phyloP scores from a whole-genome alignment of 805 yeast species.

The Saturnispora mendoncae region DNA sequence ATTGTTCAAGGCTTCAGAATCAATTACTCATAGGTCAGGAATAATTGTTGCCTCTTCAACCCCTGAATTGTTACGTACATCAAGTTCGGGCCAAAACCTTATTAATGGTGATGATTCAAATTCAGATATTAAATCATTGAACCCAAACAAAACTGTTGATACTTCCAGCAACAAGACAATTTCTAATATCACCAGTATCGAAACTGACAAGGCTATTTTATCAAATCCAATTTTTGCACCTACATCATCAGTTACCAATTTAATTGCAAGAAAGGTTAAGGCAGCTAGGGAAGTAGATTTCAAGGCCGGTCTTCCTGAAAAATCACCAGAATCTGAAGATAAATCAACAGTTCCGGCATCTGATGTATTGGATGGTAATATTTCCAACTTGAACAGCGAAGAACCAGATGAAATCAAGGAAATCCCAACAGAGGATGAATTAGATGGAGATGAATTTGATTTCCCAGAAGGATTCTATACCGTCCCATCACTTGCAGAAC shows the following conservation, averaged over 20 bases:
- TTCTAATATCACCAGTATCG: conserved; percentile 20
- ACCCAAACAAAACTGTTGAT: conserved; percentile 7
- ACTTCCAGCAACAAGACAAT: conserved; percentile 15
- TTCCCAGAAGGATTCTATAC: conserved; percentile 74
- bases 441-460: not conserved
- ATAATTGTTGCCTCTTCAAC: conserved; percentile 20
- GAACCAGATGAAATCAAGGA: conserved; percentile 5
- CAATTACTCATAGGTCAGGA: conserved; percentile 18
- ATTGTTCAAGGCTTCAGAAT: conserved; percentile 31
- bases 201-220: conserved; percentile 60
- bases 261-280: conserved; percentile 41
- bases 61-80: conserved; percentile 9
- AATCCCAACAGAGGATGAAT: conserved; percentile 2
- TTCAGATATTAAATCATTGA: conserved; percentile 2
- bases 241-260: conserved; percentile 41
- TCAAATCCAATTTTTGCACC: conserved; percentile 68
- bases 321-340: not conserved
- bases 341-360: not conserved
- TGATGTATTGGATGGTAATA: not conserved
- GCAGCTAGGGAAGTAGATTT: conserved; percentile 29
- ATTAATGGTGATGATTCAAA: conserved; percentile 4
- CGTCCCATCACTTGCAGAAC: conserved; percentile 61
- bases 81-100: not conserved
- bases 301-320: conserved; percentile 14
- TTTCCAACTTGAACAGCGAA: conserved; percentile 1